These are phyloP conservation scores for Aspergillus mulundensis DNA, from an alignment of 495 filamentous ascomycete species.

Conservation along the genomic window DNA sequence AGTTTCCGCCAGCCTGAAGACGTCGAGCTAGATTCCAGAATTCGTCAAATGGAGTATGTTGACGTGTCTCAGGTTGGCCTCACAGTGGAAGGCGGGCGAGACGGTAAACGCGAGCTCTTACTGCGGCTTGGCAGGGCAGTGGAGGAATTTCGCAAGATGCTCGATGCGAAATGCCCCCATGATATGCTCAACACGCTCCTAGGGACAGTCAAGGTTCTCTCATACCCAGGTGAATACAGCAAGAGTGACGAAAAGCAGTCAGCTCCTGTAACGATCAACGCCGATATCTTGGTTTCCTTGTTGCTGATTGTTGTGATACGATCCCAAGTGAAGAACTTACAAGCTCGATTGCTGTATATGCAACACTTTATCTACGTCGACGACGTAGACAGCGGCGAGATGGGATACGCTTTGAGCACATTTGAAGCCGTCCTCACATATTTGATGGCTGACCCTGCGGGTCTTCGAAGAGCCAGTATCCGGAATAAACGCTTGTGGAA, in stretches of 20 bases:
- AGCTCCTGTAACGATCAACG: slow-evolving; percentile 78
- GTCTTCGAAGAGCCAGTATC: slow-evolving; percentile 74
- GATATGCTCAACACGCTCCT: slow-evolving; percentile 91
- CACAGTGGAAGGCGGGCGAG: slow-evolving; percentile 64
- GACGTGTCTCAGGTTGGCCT: slow-evolving; percentile 95
- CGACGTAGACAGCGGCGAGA: slow-evolving; percentile 94
- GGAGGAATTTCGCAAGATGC: slow-evolving; percentile 86
- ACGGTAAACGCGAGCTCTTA: slow-evolving; percentile 68
- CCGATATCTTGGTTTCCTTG: slow-evolving; percentile 90
- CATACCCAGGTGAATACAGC: slow-evolving; percentile 44
- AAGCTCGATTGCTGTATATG: slow-evolving; percentile 87
- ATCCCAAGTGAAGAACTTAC: slow-evolving; percentile 80
- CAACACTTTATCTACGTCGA: slow-evolving; percentile 95
- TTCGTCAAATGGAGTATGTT: slow-evolving; percentile 86
- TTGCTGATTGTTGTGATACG: slow-evolving; percentile 91
- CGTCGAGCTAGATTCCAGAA: slow-evolving; percentile 83
- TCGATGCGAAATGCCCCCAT: slow-evolving; percentile 78
- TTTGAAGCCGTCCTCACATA: slow-evolving; percentile 95
- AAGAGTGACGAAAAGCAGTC: slow-evolving; percentile 53
- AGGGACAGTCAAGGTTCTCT: slow-evolving; percentile 80
- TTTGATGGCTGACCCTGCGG: slow-evolving; percentile 75
- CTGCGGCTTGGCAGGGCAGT: slow-evolving; percentile 70
- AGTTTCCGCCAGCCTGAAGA: slow-evolving; percentile 76
- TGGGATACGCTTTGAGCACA: slow-evolving; percentile 95
- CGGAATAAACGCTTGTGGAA: slow-evolving; percentile 88